Evolutionary conservation across 2,329 filamentous ascomycete species (phyloP).

Genomic region (Xylariaceae sp.): DNA sequence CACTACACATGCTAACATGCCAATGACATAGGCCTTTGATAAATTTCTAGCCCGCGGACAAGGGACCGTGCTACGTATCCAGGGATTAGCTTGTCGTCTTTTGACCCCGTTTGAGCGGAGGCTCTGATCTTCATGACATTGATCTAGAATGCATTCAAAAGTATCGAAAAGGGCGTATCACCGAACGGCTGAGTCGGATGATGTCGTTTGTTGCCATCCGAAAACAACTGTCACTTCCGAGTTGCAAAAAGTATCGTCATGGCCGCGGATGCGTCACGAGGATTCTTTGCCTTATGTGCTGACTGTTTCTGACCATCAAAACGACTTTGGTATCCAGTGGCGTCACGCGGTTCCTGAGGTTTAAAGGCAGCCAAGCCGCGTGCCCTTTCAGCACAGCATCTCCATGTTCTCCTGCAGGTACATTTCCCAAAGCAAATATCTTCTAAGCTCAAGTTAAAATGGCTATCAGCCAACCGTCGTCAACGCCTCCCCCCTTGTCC

Average conservation of each 20-base stretch:
- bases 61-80: conserved; percentile 8
- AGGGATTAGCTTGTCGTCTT: conserved; percentile 3
- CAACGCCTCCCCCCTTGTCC: not conserved
- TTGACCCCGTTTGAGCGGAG: conserved; percentile 3
- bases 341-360: conserved; percentile 9
- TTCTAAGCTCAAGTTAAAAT: conserved; percentile 7
- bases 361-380: conserved; percentile 23
- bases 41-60: not conserved
- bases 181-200: conserved; percentile 14
- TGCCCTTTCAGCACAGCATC: conserved; percentile 8
- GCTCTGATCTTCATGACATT: conserved; percentile 10
- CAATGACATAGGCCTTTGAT: conserved; percentile 9
- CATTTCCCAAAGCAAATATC: not conserved
- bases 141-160: conserved; percentile 9
- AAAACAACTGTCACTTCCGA: conserved; percentile 14
- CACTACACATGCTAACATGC: conserved; percentile 22
- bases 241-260: not conserved
- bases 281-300: conserved; percentile 17
- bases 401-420: conserved; percentile 7
- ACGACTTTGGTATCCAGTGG: conserved; percentile 6
- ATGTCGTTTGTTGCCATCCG: conserved; percentile 13
- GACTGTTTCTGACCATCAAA: conserved; percentile 5
- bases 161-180: conserved; percentile 10
- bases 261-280: conserved; percentile 16
- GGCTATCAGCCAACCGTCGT: conserved; percentile 11